phyloP scores from a whole-genome alignment of 1,284 basidiomycete genomes.

The Leccinum angustisporum region DNA sequence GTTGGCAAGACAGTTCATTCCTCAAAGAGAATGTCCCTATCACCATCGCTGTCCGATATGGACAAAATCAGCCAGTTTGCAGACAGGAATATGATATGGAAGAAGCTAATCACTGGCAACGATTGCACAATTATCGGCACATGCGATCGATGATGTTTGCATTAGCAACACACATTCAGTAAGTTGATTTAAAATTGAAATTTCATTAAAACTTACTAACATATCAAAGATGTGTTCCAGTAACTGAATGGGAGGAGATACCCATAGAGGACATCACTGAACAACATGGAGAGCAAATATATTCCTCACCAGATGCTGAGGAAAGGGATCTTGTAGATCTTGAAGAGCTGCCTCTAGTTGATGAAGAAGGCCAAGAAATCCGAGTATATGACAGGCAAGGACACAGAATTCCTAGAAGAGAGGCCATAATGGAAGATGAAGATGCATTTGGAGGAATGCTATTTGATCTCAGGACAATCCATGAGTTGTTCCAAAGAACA shows the following conservation, averaged over 20 bases:
- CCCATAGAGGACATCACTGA: background rate
- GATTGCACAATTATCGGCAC: background rate
- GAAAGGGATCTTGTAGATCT: background rate
- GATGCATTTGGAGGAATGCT: slow-evolving; percentile 2
- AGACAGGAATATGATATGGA: background rate
- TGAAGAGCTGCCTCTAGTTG: background rate
- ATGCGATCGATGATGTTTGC: slow-evolving; percentile 3
- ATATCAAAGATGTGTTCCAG: background rate
- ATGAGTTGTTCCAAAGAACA: slow-evolving; percentile 1
- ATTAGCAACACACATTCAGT: slow-evolving; percentile 7
- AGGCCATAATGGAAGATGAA: background rate
- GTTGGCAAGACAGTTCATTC: background rate
- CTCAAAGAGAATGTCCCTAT: background rate
- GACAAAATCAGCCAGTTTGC: background rate
- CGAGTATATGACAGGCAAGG: background rate
- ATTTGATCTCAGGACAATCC: background rate
- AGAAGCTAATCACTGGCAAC: background rate
- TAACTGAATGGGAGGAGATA: background rate
- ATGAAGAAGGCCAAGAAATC: background rate
- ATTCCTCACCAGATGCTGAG: background rate
- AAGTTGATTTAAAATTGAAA: background rate
- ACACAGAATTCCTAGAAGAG: background rate
- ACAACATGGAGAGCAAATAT: background rate
- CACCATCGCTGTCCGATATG: background rate
- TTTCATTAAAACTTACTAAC: no score